phyloP scores from a whole-genome alignment of 2,329 filamentous ascomycete genomes.

The Xylaria sp. region DNA sequence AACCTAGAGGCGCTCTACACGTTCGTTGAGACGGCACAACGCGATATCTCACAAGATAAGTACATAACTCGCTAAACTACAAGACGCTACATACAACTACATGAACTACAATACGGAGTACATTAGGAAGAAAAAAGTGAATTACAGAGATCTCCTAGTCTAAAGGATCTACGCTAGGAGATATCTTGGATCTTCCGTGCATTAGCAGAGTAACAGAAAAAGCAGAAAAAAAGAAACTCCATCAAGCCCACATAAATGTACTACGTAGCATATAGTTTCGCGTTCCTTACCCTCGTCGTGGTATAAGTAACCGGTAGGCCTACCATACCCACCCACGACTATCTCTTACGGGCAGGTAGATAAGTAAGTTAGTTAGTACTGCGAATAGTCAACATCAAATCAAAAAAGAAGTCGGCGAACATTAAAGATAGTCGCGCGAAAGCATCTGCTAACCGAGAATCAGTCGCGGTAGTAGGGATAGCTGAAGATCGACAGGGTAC shows the following conservation, averaged over 20 bases:
- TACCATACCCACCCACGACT: not conserved
- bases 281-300: not conserved
- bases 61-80: not conserved
- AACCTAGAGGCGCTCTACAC: not conserved
- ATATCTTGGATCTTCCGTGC: constrained; percentile 15
- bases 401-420: constrained; percentile 1
- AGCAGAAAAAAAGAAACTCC: not conserved
- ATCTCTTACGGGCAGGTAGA: not conserved
- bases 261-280: not conserved
- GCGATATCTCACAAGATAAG: not conserved
- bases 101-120: not conserved
- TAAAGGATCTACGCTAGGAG: constrained; percentile 11
- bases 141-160: not conserved
- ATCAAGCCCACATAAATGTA: not conserved
- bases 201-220: constrained; percentile 12
- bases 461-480: not conserved
- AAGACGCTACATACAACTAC: too few relatives aligned
- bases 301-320: not conserved
- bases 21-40: not conserved
- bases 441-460: not conserved
- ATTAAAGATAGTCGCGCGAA: not conserved
- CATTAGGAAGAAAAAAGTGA: not conserved
- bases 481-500: constrained; percentile 4
- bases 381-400: not conserved
- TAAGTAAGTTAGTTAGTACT: not conserved